Base-by-base conservation (phyloP, 2,329 filamentous ascomycete species). In the Zasmidium cellare region DNA sequence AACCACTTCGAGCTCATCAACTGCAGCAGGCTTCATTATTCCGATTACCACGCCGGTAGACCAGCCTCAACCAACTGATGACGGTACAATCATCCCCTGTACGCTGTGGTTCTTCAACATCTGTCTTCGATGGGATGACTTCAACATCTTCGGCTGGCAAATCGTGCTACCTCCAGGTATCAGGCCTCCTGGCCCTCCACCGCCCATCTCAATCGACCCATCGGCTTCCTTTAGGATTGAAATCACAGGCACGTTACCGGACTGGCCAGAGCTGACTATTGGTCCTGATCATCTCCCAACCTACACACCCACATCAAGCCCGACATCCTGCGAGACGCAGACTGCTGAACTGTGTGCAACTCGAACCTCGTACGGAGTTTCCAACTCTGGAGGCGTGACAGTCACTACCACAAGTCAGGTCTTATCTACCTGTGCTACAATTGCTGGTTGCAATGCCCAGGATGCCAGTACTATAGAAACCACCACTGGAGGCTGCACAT, bases 51-150 rank as follows among this genome's bases (percentile, higher is more conserved):
- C 51, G 31, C 48, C 51, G 23, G 51, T 54, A n/a, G 38, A 41
- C 11, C 20, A 51, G 22, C 47, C 53, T n/a, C 55, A 51, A 24
- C 23, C 52, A 16, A 55, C 47, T 14, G 47, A 51, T 18, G 57
- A 52, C 48, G 49, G 52, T 16, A 51, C 52, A 1, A 25, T 55
- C 24, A 52, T 59, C 20, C 49, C 57, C 16, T 59, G 57, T 28
- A 56, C 48, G 16, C 41, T 52, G 7, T 59, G 57, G 57, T 59
- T 56, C 47, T 59, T 59, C 57, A 25, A 46, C 11, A 46, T 41
- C 38, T 55, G 50, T 44, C 51, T 62, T 46, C 41, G 45, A 2
- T 60, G n/a, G 20, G 22, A 19, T 5, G 50, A 51, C 35, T 60
- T 58, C 9, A 35, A 59, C 19, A 56, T 56, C 22, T 25, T 41